Evolutionary conservation across 192 early-diverging fungal species (phyloP), one percentile per base, ranked within the genome.

Genomic region (Pilobolus umbonatus): DNA sequence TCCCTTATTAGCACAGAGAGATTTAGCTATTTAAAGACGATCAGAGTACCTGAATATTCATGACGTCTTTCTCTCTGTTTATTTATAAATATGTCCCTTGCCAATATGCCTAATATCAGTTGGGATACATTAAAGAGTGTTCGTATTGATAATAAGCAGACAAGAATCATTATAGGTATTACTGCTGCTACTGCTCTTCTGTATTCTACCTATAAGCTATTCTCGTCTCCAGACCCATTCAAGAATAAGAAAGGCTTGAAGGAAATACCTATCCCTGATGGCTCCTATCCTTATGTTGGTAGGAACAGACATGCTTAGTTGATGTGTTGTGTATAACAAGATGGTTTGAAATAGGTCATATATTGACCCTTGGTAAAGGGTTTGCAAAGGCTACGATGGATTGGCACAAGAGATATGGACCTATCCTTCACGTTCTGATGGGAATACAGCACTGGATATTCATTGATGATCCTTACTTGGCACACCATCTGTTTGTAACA

Each of bases 281-380:
- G 17, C 5, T 9, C 40, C n/a, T 57, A 57, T 22, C 55, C 55
- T 44, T 57, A 45, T 45, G 3, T 57, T 11, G 55, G 55, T 55
- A 28, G 38, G 47, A 28, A 22, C 14, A 1, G 29, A 49, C 2
- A 29, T 28, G 0, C 14, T 12, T 15, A 49, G 29, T 12, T 28
- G 14, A 28, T 15, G 2, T 22, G 21, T 15, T 46, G 29, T 28
- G 5, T 5, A 49, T 25, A 26, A 47, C 12, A 24, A 24, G 8
- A 22, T 26, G 11, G 29, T n/a, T 25, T 12, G 29, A 1, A 36
- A 55, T 38, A 55, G 46, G 46, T 26, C 51, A 53, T 7, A 10
- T 53, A 9, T 38, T 53, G 10, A 36, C 51, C 24, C 12, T 54
- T 8, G 51, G 51, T 2, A 36, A 54, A 38, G 10, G 34, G 7